Base-by-base conservation (phyloP, 2,329 filamentous ascomycete genomes). In the Didymella pomorum region DNA sequence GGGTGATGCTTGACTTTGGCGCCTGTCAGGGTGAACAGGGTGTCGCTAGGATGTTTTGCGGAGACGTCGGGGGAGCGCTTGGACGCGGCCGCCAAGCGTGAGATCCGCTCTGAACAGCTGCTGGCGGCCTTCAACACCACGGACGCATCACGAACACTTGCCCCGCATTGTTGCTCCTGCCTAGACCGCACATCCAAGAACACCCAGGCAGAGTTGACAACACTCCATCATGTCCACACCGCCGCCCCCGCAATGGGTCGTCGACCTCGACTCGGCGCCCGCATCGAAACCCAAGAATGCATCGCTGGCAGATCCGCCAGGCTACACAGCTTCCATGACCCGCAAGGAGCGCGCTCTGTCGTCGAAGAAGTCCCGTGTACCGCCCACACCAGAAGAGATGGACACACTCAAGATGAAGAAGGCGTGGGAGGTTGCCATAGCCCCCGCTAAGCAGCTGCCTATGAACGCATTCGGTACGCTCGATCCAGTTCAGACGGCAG, bases 391-490 rank as follows among this genome's bases (percentile, higher is more conserved):
- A 66, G 90, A 90, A 71, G 93, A 98, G 79, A 97, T 93, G 84
- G 94, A 98, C 77, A 93, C 90, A 21, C 83, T 99, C 63, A 98
- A 98, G 83, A 82, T 99, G 70, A 99, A 99, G 81, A 99, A 99
- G 79, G 95, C 95, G 0, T 99, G 95, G 95, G 95, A 99, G 79
- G 86, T 99, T 43, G 94, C 95, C 41, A 87, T 99, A 46, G 94
- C 90, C 2, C 95, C 95, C 0, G 89, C 95, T 62, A 99, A 99
- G 82, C 89, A 90, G 75, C 84, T 99, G 45, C 95, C 95, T 58
- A 99, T 99, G 95, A 98, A 96, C 56, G 93, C 89, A 63, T 94
- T 99, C 77, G 97, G 97, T 77, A 53, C 52, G 71, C 61, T 1
- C 44, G n/a, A 12, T 31, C 12, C 14, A 10, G 4, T n/a, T 11